Conservation (phyloP, 352 stramenopile genomes). For the Globisporangium echinulatum region DNA sequence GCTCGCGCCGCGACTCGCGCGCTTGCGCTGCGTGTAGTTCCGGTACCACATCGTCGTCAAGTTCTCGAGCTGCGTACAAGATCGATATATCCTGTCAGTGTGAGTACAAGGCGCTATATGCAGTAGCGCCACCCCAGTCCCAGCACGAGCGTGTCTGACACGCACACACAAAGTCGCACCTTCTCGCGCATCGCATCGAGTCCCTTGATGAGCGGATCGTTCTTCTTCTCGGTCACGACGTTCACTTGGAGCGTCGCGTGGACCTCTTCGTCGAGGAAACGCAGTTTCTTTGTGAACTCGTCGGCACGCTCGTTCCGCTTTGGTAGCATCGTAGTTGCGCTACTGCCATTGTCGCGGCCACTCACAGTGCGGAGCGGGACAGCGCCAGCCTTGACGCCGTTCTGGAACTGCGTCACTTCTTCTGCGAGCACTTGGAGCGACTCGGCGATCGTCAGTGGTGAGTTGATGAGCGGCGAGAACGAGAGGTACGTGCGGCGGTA, state of each 20-base stretch:
- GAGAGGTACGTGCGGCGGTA: constrained; percentile 58
- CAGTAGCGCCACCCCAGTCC: no score
- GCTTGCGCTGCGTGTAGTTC: constrained; percentile 40
- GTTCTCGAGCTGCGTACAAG: constrained; percentile 26
- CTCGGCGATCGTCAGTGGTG: constrained; percentile 49
- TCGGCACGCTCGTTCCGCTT: constrained; percentile 32
- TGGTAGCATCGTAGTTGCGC: not conserved
- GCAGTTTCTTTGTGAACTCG: constrained; percentile 49
- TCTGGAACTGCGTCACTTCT: constrained; percentile 51
- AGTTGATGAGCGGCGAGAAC: constrained; percentile 52
- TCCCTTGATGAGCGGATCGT: constrained; percentile 66
- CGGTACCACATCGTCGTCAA: constrained; percentile 65
- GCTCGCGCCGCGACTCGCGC: constrained; percentile 7
- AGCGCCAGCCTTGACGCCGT: constrained; percentile 37
- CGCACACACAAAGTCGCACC: constrained; percentile 14
- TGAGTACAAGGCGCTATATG: no score
- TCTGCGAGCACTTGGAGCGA: constrained; percentile 48
- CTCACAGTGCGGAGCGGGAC: constrained; percentile 20
- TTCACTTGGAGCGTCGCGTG: constrained; percentile 62
- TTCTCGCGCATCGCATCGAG: constrained; percentile 65
- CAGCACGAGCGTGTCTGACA: not conserved
- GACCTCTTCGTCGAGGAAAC: constrained; percentile 62
- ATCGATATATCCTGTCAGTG: not conserved
- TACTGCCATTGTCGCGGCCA: not conserved
- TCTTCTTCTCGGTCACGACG: constrained; percentile 64